phyloP scores from a whole-genome alignment of 805 yeast genomes.

The Lipomyces yamadae region DNA sequence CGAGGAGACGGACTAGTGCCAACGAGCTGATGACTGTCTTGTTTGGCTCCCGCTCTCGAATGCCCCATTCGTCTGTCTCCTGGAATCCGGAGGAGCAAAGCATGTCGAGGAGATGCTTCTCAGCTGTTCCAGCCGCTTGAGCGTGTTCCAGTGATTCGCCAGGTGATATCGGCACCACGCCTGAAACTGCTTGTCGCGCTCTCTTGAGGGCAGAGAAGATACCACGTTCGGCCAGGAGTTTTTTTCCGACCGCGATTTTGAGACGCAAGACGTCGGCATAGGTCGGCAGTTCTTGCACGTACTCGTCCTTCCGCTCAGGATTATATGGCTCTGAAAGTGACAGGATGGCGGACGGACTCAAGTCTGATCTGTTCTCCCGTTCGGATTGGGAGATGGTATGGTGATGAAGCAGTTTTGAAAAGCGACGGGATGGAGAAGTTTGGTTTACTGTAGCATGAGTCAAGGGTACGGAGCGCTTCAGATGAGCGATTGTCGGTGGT shows the following conservation, averaged over 20 bases:
- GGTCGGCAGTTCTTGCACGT: slow-evolving; percentile 22
- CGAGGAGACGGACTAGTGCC: slow-evolving; percentile 61
- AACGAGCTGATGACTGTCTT: slow-evolving; percentile 86
- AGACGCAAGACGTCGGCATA: slow-evolving; percentile 66
- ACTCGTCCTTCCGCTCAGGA: slow-evolving; percentile 15
- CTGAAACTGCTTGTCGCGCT: slow-evolving; percentile 15
- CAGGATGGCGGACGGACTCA: slow-evolving; percentile 5
- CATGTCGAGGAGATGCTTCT: slow-evolving; percentile 93
- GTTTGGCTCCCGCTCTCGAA: slow-evolving; percentile 82
- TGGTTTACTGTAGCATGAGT: slow-evolving; percentile 1
- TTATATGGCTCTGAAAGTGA: slow-evolving; percentile 17
- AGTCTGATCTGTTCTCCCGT: not conserved
- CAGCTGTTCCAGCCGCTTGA: slow-evolving; percentile 71
- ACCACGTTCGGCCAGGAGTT: slow-evolving; percentile 58
- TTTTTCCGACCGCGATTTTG: slow-evolving; percentile 74
- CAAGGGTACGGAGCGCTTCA: not conserved
- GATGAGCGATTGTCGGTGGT: slow-evolving; percentile 52
- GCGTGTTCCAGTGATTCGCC: slow-evolving; percentile 32
- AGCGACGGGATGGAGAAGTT: slow-evolving; percentile 10
- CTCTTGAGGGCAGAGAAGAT: slow-evolving; percentile 70
- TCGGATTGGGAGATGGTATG: slow-evolving; percentile 5
- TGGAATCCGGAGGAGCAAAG: slow-evolving; percentile 85
- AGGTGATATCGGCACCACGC: not conserved
- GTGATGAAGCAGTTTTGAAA: slow-evolving; percentile 25
- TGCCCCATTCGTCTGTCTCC: slow-evolving; percentile 78